phyloP scores from a whole-genome alignment of 1,284 basidiomycete genomes.

The Termitomyces sp. region DNA sequence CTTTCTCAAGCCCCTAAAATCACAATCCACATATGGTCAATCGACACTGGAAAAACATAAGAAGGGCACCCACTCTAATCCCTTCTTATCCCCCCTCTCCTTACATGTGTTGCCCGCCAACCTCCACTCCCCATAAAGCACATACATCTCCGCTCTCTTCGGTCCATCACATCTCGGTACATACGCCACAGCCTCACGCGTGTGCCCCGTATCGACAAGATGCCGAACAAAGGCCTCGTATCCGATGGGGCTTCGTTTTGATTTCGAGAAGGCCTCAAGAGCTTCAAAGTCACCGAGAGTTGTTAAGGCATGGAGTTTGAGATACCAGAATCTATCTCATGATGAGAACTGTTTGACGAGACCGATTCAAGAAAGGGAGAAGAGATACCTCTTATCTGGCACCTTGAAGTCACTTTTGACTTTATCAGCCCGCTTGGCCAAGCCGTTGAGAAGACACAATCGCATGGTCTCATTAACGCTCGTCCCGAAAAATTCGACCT shows the following conservation, averaged over 20 bases:
- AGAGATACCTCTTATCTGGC: conserved; percentile 77
- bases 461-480: conserved; percentile 84
- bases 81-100: conserved; percentile 76
- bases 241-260: conserved; percentile 89
- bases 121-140: conserved; percentile 85
- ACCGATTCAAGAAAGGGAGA: background rate
- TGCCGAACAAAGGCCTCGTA: conserved; percentile 91
- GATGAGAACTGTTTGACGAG: background rate
- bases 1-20: conserved; percentile 57
- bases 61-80: conserved; percentile 64
- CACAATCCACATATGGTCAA: background rate
- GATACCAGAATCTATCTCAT: conserved; percentile 79
- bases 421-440: conserved; percentile 84
- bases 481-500: conserved; percentile 71
- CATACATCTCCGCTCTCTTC: conserved; percentile 81
- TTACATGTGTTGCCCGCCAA: conserved; percentile 85
- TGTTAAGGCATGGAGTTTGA: conserved; percentile 82
- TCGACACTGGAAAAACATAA: background rate
- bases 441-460: conserved; percentile 68
- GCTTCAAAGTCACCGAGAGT: conserved; percentile 78
- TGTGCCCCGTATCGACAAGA: conserved; percentile 65
- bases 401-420: conserved; percentile 85
- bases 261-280: conserved; percentile 79
- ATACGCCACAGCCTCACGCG: conserved; percentile 70
- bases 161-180: conserved; percentile 80